Base-by-base conservation (phyloP, 768 basidiomycete genomes). In the Rhodotorula babjevae region DNA sequence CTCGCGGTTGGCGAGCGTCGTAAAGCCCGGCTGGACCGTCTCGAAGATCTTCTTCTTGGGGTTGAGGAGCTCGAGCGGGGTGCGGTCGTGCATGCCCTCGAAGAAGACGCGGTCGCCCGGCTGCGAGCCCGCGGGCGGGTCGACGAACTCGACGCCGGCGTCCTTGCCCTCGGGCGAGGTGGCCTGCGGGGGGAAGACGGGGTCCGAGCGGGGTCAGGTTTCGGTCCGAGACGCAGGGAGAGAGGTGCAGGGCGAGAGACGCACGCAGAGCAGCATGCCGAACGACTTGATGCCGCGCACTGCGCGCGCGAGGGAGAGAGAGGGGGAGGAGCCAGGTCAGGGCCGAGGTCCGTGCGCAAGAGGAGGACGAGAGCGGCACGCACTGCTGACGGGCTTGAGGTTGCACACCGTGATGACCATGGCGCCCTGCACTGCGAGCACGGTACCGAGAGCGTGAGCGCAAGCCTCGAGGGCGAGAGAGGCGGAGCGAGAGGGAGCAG, bases 21-120 rank as follows among this genome's bases (percentile, higher is more conserved):
- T 93, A 80, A 99, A 96, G 29, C 89, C 90, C 63, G 93, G 93
- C 80, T 96, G 96, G 62, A 99, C 87, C 0, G 93, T 89, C 83
- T 99, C 96, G 78, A 97, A 99, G 46, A 98, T 91, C 83, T 98
- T 99, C 84, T 96, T 98, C 84, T 98, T 99, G 21, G 96, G 96
- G 82, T 97, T 97, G 68, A 99, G 84, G 78, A 94, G 92, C 59
- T 77, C 79, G 58, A 77, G 71, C 23, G 76, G 55, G n/a, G 90
- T 85, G 82, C 93, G 90, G 79, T 87, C 94, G 75, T 91, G 89
- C 31, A 86, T 82, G 15, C 94, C 95, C 78, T 98, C 96, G 74
- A 98, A 99, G 84, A 90, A 99, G 33, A 99, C 87, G 36, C 90
- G 85, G 64, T 98, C 96, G 47, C 96, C 96, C 4, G 93, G 93